Evolutionary conservation across 257 asterid species (phyloP).

Genomic region (Nicotiana attenuata): DNA sequence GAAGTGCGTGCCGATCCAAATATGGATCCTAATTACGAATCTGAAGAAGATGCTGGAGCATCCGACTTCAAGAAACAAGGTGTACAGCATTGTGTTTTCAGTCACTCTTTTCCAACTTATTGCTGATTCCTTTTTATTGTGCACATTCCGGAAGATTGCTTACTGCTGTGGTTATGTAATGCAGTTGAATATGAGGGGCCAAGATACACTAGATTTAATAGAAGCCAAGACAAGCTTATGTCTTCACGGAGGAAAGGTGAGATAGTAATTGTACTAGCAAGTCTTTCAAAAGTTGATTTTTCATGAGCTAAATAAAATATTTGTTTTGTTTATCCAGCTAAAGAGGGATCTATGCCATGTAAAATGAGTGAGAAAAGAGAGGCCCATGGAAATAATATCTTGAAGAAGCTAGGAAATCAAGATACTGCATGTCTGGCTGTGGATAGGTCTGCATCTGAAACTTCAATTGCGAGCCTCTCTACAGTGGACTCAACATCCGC

Average conservation of each 20-base stretch:
- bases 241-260: slow-evolving; percentile 5
- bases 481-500: slow-evolving; percentile 34
- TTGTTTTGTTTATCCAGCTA: slow-evolving; percentile 41
- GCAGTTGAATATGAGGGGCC: slow-evolving; percentile 12
- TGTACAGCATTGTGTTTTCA: slow-evolving; percentile 14
- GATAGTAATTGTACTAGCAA: neutral
- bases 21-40: slow-evolving; percentile 68
- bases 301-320: slow-evolving; percentile 17
- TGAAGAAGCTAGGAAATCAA: slow-evolving; percentile 31
- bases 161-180: slow-evolving; percentile 2
- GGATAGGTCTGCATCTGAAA: slow-evolving; percentile 43
- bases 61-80: slow-evolving; percentile 38
- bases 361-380: slow-evolving; percentile 32
- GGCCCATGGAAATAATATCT: slow-evolving; percentile 29
- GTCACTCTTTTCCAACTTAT: neutral
- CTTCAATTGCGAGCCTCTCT: slow-evolving; percentile 29
- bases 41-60: slow-evolving; percentile 56
- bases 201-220: slow-evolving; percentile 1
- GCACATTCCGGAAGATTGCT: neutral
- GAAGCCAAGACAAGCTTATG: slow-evolving; percentile 2
- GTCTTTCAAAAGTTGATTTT: neutral
- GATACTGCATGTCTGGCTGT: slow-evolving; percentile 29
- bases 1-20: slow-evolving; percentile 74
- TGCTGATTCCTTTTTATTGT: neutral
- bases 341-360: slow-evolving; percentile 37